Conservation (phyloP, 306 rosid species). For the Clitoria ternatea region DNA sequence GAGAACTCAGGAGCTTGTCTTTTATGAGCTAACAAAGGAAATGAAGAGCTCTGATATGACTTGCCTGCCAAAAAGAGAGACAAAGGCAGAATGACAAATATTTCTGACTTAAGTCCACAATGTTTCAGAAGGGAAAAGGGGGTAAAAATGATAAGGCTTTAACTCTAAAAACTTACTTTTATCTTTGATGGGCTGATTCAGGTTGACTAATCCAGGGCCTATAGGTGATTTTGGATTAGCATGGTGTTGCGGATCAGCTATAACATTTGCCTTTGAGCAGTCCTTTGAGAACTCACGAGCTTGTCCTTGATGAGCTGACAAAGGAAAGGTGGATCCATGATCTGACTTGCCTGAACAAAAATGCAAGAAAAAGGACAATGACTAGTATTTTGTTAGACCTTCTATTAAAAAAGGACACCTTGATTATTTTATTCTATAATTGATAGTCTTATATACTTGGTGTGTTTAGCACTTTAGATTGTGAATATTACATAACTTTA, state of each 20-base stretch:
- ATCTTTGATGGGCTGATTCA: slow-evolving; percentile 6
- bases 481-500: not conserved
- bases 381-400: too few species aligned
- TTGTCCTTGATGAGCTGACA: slow-evolving; percentile 24
- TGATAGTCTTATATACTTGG: not conserved
- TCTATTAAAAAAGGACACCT: not conserved
- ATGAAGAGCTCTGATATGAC: too few species aligned
- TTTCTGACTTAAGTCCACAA: not conserved
- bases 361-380: not conserved
- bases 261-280: slow-evolving; percentile 26
- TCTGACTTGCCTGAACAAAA: slow-evolving; percentile 38
- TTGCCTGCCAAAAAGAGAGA: too few species aligned
- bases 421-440: not conserved
- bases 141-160: slow-evolving; percentile 4
- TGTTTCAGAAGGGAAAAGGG: not conserved
- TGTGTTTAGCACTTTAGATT: not conserved
- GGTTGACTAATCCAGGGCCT: not conserved
- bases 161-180: slow-evolving; percentile 25
- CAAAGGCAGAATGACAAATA: too few species aligned
- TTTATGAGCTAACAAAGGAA: too few species aligned
- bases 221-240: slow-evolving; percentile 6
- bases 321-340: slow-evolving; percentile 21
- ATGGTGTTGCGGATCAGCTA: slow-evolving; percentile 25
- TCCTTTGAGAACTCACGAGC: slow-evolving; percentile 19
- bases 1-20: too few species aligned